Evolutionary conservation across 306 rosid species (phyloP).

Genomic region (Quercus suber): DNA sequence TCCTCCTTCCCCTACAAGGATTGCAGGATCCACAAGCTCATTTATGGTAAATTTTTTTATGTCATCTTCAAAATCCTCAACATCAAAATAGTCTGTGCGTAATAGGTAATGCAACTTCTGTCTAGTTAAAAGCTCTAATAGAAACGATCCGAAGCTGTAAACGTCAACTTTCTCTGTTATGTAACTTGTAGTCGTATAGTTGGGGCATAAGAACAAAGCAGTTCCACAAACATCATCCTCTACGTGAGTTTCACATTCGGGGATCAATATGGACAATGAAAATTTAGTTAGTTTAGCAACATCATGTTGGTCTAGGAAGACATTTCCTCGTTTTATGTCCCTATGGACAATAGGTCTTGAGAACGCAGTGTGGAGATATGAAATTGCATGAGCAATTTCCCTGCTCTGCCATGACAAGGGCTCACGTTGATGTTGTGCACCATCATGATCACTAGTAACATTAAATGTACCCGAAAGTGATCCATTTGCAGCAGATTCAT

Average conservation of each 20-base stretch:
- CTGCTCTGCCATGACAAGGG: neutral
- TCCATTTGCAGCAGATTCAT: too few relatives aligned
- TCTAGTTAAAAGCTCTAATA: too few relatives aligned
- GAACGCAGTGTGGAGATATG: neutral
- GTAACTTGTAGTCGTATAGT: neutral
- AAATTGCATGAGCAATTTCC: neutral
- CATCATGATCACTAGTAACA: neutral
- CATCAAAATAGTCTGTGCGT: too few relatives aligned
- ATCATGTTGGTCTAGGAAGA: conserved; percentile 13
- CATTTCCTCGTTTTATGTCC: neutral
- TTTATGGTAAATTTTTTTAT: neutral
- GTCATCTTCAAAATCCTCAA: too few relatives aligned
- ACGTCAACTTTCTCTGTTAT: too few relatives aligned
- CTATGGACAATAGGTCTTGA: conserved; percentile 1
- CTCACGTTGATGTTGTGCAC: neutral
- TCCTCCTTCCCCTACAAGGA: neutral
- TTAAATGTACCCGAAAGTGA: too few relatives aligned
- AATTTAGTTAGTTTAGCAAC: neutral
- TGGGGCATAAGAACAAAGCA: neutral
- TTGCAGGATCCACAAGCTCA: neutral
- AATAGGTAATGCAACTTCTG: too few relatives aligned
- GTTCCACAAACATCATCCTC: too few relatives aligned
- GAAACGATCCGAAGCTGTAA: too few relatives aligned
- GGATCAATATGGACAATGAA: too few relatives aligned
- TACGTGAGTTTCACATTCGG: too few relatives aligned